Evolutionary conservation across 73 alveolate genomes (phyloP).

Genomic region (Paramecium tetraurelia): DNA sequence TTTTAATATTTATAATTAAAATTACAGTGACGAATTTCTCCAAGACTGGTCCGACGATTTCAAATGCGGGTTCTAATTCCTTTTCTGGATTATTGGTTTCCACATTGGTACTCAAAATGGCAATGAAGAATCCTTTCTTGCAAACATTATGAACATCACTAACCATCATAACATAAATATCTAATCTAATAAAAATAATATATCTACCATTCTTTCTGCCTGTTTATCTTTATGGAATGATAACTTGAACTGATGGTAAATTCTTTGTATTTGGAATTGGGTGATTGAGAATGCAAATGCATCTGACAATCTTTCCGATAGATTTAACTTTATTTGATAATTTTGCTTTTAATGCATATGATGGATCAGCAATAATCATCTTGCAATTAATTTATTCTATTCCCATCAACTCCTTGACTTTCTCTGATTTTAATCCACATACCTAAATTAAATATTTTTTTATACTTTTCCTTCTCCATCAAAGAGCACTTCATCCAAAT

Average conservation of each 20-base stretch:
- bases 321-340: constrained; percentile 65
- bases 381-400: constrained; percentile 84
- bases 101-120: constrained; percentile 84
- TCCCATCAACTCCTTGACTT: constrained; percentile 53
- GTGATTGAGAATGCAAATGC: constrained; percentile 93
- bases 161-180: constrained; percentile 66
- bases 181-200: constrained; percentile 54
- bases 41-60: constrained; percentile 68
- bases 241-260: constrained; percentile 91
- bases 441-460: constrained; percentile 46
- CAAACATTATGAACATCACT: constrained; percentile 68
- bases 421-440: constrained; percentile 71
- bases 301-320: constrained; percentile 91
- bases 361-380: constrained; percentile 96
- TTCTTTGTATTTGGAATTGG: constrained; percentile 97
- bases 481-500: constrained; percentile 91
- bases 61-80: constrained; percentile 78
- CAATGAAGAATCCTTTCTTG: constrained; percentile 83
- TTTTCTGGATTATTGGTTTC: constrained; percentile 78
- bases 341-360: constrained; percentile 78
- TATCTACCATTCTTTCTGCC: constrained; percentile 75
- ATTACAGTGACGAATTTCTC: constrained; percentile 55
- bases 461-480: constrained; percentile 87
- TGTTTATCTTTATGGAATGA: constrained; percentile 94
- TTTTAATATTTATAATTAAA: constrained; percentile 15